A percentile compares a stretch with the other conserved stretches of the same genome.
These are phyloP conservation scores for Clonostachys solani DNA, from an alignment of 2,329 filamentous ascomycete genomes.

Conservation along the genomic window DNA sequence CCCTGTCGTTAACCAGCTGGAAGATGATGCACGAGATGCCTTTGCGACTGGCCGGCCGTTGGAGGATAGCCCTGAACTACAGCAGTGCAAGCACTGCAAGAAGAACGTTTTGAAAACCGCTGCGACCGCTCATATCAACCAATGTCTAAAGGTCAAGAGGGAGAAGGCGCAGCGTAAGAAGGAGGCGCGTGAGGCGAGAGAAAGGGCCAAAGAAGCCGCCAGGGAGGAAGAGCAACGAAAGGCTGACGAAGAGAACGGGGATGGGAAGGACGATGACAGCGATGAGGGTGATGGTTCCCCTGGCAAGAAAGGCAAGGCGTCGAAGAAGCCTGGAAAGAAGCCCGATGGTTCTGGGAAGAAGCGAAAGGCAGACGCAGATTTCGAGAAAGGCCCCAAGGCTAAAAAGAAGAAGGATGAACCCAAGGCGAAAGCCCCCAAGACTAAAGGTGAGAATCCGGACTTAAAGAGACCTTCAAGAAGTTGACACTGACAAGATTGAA, in stretches of 20 bases:
- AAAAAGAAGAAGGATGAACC: constrained; percentile 96
- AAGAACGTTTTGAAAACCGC: constrained; percentile 75
- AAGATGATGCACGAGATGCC: constrained; percentile 70
- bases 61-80: constrained; percentile 73
- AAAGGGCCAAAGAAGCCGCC: constrained; percentile 60
- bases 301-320: constrained; percentile 33
- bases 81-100: constrained; percentile 92
- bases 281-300: constrained; percentile 35
- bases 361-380: constrained; percentile 69
- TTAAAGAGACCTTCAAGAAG: not conserved
- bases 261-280: constrained; percentile 45
- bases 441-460: constrained; percentile 54
- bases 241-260: constrained; percentile 40
- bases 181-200: constrained; percentile 66
- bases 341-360: constrained; percentile 70
- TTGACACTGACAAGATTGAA: constrained; percentile 5
- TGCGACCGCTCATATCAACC: constrained; percentile 74
- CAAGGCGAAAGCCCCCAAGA: constrained; percentile 77
- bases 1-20: constrained; percentile 63
- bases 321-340: constrained; percentile 51
- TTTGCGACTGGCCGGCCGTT: constrained; percentile 80
- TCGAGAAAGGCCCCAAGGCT: constrained; percentile 78
- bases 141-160: constrained; percentile 81
- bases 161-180: constrained; percentile 76
- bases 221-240: constrained; percentile 51